A percentile compares a stretch with the other conserved stretches of the same genome.
These are phyloP conservation scores for Beauveria bassiana DNA, from an alignment of 2,329 filamentous ascomycete species.

Conservation along the genomic window DNA sequence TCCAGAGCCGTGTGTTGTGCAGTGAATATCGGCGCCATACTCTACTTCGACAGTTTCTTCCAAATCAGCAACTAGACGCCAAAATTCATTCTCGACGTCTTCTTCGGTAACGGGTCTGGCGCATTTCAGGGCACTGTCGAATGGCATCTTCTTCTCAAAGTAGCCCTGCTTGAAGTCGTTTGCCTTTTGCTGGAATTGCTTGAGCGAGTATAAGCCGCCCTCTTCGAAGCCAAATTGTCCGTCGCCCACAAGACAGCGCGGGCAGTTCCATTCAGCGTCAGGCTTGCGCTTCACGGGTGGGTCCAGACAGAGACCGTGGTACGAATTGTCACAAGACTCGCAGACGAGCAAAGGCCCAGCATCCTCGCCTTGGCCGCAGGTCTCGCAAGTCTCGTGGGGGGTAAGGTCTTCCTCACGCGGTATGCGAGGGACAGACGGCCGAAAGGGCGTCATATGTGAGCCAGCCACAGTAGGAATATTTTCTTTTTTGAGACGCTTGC, in stretches of 20 bases:
- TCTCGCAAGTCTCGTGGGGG: slow-evolving; percentile 68
- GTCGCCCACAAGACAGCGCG: slow-evolving; percentile 88
- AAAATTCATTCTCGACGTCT: slow-evolving; percentile 94
- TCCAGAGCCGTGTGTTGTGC: slow-evolving; percentile 92
- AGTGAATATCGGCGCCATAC: slow-evolving; percentile 96
- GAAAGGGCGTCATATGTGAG: slow-evolving; percentile 92
- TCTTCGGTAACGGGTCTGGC: slow-evolving; percentile 82
- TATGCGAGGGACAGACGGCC: slow-evolving; percentile 66
- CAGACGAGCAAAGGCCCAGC: slow-evolving; percentile 65
- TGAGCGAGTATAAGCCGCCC: slow-evolving; percentile 88
- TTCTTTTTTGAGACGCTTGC: slow-evolving; percentile 85
- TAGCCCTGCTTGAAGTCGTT: slow-evolving; percentile 92
- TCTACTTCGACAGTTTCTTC: slow-evolving; percentile 97
- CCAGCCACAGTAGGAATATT: slow-evolving; percentile 79
- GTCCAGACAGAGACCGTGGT: slow-evolving; percentile 81
- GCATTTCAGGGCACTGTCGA: slow-evolving; percentile 74
- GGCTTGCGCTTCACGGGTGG: slow-evolving; percentile 71
- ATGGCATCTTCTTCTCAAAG: slow-evolving; percentile 84
- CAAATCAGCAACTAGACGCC: slow-evolving; percentile 86
- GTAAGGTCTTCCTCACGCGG: slow-evolving; percentile 43
- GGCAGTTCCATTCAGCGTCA: slow-evolving; percentile 90
- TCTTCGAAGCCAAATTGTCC: slow-evolving; percentile 97
- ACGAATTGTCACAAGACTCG: slow-evolving; percentile 86
- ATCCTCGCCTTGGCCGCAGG: slow-evolving; percentile 74
- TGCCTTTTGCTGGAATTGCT: slow-evolving; percentile 93